Base-by-base conservation (phyloP, 208 protist species). In the Lotmaria passim region DNA sequence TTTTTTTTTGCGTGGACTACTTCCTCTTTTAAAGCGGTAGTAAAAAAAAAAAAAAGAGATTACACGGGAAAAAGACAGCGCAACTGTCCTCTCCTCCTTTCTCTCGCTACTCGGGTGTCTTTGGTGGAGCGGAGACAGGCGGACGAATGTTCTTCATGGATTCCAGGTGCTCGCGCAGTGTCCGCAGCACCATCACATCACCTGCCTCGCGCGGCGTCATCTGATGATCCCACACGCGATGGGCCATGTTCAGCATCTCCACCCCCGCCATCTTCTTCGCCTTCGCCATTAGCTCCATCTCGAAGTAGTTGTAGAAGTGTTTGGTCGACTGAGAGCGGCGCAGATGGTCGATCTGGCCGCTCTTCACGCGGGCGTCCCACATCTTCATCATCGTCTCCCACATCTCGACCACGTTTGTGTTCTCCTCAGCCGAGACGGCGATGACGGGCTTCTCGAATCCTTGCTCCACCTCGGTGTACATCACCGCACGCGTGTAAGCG, bases 301-400 rank as follows among this genome's bases (percentile, higher is more conserved):
- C 78, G 19, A 80, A 87, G 67, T 87, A 81, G 62, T 81, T 81
- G 43, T 75, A 67, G 57, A 87, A 87, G 66, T 87, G 81, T 51
- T 83, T 81, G 26, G 64, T 63, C 4, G 73, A 75, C 57, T 87
- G 81, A 10, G 65, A 36, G 36, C 64, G 65, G 8, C 81, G 76
- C 21, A 83, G 69, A 47, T 78, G 55, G 17, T 43, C 55, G 38
- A 87, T 73, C 28, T 78, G 55, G 39, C 81, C 81, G 41, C 65
- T 79, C 31, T 77, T 56, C 34, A 64, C 10, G 0, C 78, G 72
- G 3, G 30, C 3, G 23, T 67, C 57, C 81, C 81, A 87, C 77
- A 81, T 81, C 47, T 74, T 58, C 71, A 76, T 57, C 41, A 79
- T 76, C 39, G 50, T 36, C 33, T 78, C 74, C 81, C 81, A 83